Evolutionary conservation across 2,329 filamentous ascomycete genomes (phyloP), one percentile per base, ranked within the genome.

Genomic region (Pestalotiopsis sp.): DNA sequence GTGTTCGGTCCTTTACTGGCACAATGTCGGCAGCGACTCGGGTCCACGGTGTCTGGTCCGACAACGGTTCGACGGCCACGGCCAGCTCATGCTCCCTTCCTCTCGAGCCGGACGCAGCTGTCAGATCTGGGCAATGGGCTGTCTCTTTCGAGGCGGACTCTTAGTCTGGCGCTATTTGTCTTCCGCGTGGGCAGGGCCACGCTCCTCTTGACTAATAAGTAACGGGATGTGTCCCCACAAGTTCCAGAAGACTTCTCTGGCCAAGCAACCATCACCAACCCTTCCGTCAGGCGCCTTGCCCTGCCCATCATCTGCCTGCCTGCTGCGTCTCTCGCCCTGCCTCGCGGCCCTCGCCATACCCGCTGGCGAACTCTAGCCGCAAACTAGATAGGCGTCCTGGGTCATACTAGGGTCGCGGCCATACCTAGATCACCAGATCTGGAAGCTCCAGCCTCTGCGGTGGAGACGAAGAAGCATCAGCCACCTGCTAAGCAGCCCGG

Each of bases 21-120:
- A 55, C 63, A 65, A 65, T 65, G 63, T 65, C 63, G 63, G 63
- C 49, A 57, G 45, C 63, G 63, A 55, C 39, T 65, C 63, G 63
- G 63, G 63, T 65, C 41, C 14, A 55, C 41, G 41, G 25, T 36
- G 12, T 12, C 27, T 38, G 63, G 41, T n/a, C 25, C 60, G 25
- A 63, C 12, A 31, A 14, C 13, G 41, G 41, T n/a, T 49, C n/a
- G 41, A 52, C 45, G 45, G 45, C 45, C 45, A 52, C n/a, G 45
- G 45, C 45, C 45, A 52, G 25, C 23, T 23, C 25, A n/a, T 31
- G 27, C 12, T 12, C 59, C 61, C 38, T 39, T 17, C 17, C 39
- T 31, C 4, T 49, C 61, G 5, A 64, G 7, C 61, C 61, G 61
- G n/a, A 31, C 2, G n/a, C 61, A 62, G 61, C 61, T 64, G 61